A percentile compares a stretch with the other conserved stretches of the same genome.
Conservation (phyloP, 768 basidiomycete species). For the Erythrobasidium yunnanense region DNA sequence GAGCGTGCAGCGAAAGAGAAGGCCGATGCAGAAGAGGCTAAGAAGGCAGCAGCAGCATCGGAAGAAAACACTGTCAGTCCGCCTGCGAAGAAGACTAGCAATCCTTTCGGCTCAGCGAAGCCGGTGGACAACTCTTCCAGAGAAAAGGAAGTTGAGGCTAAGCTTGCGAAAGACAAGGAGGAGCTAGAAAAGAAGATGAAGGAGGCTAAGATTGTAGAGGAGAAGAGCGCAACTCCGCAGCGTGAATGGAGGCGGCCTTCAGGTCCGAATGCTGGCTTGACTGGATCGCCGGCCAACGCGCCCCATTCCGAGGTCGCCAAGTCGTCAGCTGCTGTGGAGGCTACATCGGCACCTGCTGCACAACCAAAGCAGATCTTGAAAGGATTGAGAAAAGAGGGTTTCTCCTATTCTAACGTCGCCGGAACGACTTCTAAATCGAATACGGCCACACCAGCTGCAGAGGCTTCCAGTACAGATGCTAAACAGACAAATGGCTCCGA, state of each 20-base stretch:
- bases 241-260: slow-evolving; percentile 20
- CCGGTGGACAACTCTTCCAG: slow-evolving; percentile 71
- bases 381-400: slow-evolving; percentile 22
- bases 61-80: too few species aligned
- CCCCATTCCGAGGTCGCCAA: slow-evolving; percentile 6
- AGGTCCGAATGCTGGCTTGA: slow-evolving; percentile 12
- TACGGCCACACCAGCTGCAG: too few species aligned
- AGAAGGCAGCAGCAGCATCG: slow-evolving; percentile 35
- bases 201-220: slow-evolving; percentile 19
- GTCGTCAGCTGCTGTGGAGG: neutral
- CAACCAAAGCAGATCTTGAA: slow-evolving; percentile 3
- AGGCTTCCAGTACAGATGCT: too few species aligned
- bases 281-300: neutral
- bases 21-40: slow-evolving; percentile 37
- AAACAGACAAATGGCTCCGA: too few species aligned
- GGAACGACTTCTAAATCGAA: neutral
- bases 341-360: too few species aligned
- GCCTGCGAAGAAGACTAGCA: slow-evolving; percentile 29
- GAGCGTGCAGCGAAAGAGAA: slow-evolving; percentile 26
- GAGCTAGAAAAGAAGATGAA: slow-evolving; percentile 40
- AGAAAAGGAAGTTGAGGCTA: slow-evolving; percentile 59
- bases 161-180: slow-evolving; percentile 50
- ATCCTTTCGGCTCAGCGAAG: slow-evolving; percentile 78
- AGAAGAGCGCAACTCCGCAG: slow-evolving; percentile 17
- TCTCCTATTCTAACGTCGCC: slow-evolving; percentile 24